A percentile compares a stretch with the other conserved stretches of the same genome.
Conservation (phyloP, 768 basidiomycete species). For the Paxillus involutus region DNA sequence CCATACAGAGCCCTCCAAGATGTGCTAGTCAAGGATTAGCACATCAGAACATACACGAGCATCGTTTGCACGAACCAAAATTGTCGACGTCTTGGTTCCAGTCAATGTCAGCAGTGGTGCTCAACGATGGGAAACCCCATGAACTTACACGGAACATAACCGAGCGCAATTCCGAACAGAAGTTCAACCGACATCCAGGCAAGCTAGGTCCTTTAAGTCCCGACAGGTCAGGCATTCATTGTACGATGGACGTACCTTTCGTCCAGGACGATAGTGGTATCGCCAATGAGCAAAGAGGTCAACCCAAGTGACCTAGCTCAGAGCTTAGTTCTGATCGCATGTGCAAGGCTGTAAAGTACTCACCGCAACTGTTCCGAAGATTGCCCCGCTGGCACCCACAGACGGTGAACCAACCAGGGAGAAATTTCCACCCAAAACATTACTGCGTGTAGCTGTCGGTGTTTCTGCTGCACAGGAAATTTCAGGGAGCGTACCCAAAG, state of each 20-base stretch:
- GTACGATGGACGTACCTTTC: constrained; percentile 51
- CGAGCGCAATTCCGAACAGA: constrained; percentile 81
- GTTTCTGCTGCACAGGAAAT: neutral
- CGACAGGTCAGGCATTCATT: neutral
- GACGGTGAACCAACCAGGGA: constrained; percentile 85
- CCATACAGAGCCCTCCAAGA: constrained; percentile 85
- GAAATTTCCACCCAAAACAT: constrained; percentile 92
- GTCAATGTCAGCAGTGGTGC: constrained; percentile 16
- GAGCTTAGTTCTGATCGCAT: neutral
- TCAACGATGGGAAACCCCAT: constrained; percentile 1
- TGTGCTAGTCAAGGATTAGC: constrained; percentile 56
- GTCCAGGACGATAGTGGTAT: constrained; percentile 78
- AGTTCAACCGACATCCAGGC: constrained; percentile 85
- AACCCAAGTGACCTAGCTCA: constrained; percentile 69
- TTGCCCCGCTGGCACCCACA: constrained; percentile 90
- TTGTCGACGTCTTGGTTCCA: constrained; percentile 74
- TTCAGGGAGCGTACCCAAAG: constrained; percentile 62
- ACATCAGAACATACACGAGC: neutral
- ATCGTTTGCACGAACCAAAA: constrained; percentile 54
- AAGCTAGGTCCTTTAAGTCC: constrained; percentile 47
- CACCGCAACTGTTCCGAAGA: constrained; percentile 85
- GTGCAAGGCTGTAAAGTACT: constrained; percentile 16
- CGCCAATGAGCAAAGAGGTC: constrained; percentile 93
- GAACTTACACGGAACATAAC: constrained; percentile 74
- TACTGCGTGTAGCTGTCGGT: constrained; percentile 40